phyloP scores from a whole-genome alignment of 768 basidiomycete species.

The Lentinula lateritia region DNA sequence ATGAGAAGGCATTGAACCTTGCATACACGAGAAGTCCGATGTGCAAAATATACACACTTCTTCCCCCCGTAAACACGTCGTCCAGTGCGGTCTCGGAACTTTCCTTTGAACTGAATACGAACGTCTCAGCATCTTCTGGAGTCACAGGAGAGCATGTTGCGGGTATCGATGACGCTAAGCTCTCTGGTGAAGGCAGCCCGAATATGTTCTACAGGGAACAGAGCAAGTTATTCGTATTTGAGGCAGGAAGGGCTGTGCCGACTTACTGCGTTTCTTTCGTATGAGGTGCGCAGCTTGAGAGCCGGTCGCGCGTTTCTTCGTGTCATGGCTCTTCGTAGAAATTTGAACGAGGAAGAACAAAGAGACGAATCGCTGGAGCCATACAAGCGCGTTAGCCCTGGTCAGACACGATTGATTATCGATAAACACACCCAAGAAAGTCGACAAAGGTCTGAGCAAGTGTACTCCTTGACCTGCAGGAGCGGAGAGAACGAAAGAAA shows the following conservation, averaged over 20 bases:
- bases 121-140: background rate
- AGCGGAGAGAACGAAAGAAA: background rate
- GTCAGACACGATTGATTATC: too few relatives aligned
- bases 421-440: background rate
- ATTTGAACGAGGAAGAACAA: background rate
- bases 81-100: background rate
- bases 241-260: background rate
- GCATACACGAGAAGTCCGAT: background rate
- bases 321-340: background rate
- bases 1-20: background rate
- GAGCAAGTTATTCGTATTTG: background rate
- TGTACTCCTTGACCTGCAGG: background rate
- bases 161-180: conserved; percentile 6
- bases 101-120: background rate
- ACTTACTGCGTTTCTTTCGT: background rate
- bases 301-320: background rate
- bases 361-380: background rate
- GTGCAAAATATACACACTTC: background rate
- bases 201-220: background rate
- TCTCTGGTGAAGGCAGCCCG: background rate
- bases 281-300: background rate
- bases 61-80: background rate
- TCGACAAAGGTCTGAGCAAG: background rate
- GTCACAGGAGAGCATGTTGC: conserved; percentile 4
- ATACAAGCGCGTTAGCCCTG: background rate